These are phyloP conservation scores for Colletotrichum acutatum DNA, from an alignment of 2,329 filamentous ascomycete genomes.

Conservation along the genomic window DNA sequence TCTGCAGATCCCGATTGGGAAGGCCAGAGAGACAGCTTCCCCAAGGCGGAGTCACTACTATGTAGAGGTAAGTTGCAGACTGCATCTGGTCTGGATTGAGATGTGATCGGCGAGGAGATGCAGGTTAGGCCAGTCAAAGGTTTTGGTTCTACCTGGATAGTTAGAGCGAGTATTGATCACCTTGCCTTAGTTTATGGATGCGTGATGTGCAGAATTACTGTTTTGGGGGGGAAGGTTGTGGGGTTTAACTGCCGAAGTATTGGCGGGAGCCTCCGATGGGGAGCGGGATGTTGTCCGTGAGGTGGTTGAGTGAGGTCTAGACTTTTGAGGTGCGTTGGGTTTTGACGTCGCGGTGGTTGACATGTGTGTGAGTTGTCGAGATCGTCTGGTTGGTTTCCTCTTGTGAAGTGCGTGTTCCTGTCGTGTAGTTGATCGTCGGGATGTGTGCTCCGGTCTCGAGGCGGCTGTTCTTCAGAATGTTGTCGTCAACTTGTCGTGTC, in stretches of 20 bases:
- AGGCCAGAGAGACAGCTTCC: background rate
- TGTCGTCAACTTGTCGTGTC: background rate
- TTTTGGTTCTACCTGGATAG: background rate
- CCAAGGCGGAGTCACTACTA: background rate
- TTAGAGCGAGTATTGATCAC: background rate
- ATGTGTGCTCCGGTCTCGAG: background rate
- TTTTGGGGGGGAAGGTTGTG: background rate
- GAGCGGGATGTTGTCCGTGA: background rate
- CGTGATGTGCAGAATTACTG: background rate
- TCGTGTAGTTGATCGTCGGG: background rate
- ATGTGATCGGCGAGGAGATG: background rate
- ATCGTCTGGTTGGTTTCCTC: background rate
- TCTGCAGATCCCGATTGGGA: background rate
- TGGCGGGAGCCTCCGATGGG: background rate
- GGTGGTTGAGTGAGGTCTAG: background rate
- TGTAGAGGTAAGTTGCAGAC: background rate
- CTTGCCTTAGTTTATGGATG: background rate
- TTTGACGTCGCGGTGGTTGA: accelerated
- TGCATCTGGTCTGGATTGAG: background rate
- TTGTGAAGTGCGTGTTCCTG: background rate
- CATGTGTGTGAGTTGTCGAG: background rate
- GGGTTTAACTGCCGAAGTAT: background rate
- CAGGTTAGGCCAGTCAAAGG: background rate
- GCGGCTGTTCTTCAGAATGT: background rate
- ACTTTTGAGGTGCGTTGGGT: background rate